Conservation (phyloP, 106 monocot species). For the Apostasia ramifera region DNA sequence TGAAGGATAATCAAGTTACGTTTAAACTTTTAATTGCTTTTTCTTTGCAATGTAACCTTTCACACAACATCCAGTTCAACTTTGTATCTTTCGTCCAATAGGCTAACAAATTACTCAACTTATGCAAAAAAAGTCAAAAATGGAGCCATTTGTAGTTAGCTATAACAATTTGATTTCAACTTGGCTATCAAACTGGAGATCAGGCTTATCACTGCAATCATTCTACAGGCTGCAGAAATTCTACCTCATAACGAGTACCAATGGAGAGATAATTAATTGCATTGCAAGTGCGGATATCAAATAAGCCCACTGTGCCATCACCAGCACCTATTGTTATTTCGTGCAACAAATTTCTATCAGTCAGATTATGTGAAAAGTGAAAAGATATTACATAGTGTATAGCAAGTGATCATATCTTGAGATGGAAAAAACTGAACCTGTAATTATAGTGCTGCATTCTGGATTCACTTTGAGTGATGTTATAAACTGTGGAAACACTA, state of each 20-base stretch:
- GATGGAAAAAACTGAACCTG: slow-evolving; percentile 27
- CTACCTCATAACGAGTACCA: slow-evolving; percentile 58
- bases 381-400: no score
- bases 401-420: background rate
- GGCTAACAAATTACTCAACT: no score
- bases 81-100: no score
- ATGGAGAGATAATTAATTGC: slow-evolving; percentile 67
- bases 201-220: no score
- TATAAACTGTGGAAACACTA: slow-evolving; percentile 49
- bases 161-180: no score
- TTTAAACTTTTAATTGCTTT: no score
- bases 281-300: slow-evolving; percentile 62
- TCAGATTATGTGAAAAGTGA: background rate
- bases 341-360: background rate
- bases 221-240: background rate
- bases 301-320: slow-evolving; percentile 74
- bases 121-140: no score
- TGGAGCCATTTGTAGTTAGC: no score
- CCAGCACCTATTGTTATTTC: slow-evolving; percentile 49
- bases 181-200: no score
- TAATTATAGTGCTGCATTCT: slow-evolving; percentile 53
- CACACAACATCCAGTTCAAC: no score
- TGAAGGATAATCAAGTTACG: no score
- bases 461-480: slow-evolving; percentile 61
- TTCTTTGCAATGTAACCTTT: no score